A percentile compares a stretch with the other conserved stretches of the same genome.
phyloP scores from a whole-genome alignment of 1,139 yeast species.

The Taphrina deformans region DNA sequence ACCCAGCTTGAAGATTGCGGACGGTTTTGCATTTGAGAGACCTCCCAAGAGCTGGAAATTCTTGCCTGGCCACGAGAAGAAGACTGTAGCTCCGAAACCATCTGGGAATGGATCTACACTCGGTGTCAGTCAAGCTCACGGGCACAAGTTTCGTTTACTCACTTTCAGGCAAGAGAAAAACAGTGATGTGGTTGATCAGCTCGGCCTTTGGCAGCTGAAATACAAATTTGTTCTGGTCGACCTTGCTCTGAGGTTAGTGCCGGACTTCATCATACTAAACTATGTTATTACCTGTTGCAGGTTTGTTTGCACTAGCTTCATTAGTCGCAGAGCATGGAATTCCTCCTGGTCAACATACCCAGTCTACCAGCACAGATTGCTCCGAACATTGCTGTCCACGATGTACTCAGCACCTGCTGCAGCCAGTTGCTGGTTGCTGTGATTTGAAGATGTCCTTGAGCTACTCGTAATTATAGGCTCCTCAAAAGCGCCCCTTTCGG shows the following conservation, averaged over 20 bases:
- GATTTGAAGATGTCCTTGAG: too few species aligned
- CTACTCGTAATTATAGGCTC: too few species aligned
- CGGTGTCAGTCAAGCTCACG: background rate
- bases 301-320: conserved; percentile 44
- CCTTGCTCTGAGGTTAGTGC: conserved; percentile 40
- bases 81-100: conserved; percentile 12
- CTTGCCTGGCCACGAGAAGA: conserved; percentile 19
- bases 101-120: conserved; percentile 42
- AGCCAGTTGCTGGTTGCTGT: too few species aligned
- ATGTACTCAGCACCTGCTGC: background rate
- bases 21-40: conserved; percentile 71
- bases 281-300: conserved; percentile 48
- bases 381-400: conserved; percentile 48
- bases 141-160: background rate
- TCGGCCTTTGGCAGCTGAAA: conserved; percentile 62
- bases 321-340: background rate
- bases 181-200: conserved; percentile 67
- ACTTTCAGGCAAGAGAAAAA: conserved; percentile 72
- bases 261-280: background rate
- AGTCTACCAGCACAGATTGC: conserved; percentile 53
- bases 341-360: conserved; percentile 37
- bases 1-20: conserved; percentile 80
- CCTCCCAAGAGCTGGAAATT: conserved; percentile 43
- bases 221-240: conserved; percentile 65
- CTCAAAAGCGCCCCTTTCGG: background rate